Base-by-base conservation (phyloP, 306 rosid genomes). In the Senna siamea region DNA sequence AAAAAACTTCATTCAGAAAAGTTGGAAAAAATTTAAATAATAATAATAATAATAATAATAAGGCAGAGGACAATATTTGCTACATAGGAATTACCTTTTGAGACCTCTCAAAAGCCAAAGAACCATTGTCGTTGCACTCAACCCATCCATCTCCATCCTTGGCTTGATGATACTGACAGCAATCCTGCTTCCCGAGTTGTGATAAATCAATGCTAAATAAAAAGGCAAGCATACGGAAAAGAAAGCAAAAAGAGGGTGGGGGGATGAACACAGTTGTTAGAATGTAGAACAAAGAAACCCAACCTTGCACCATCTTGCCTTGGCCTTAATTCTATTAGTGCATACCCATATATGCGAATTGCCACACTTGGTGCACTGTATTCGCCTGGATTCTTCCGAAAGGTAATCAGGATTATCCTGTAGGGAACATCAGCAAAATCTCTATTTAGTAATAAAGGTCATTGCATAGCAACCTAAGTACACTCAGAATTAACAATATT, bases 71-170 rank as follows among this genome's bases (percentile, higher is more conserved):
- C 73, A 60, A 26, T 58, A 74, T 43, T 65, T 60, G 34, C 55
- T 2, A 28, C 15, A 17, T 34, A 57, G 61, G 9, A 60, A 59
- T 56, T 79, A 95, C 99, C 90, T 90, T 92, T 53, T 95, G 96
- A 73, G 96, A 87, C 77, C 82, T 80, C 77, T 88, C 90, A 81
- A 95, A 89, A 63, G 85, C 90, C 78, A 95, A 80, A 26, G 99
- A 85, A 50, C 99, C 99, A 81, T 82, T 92, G 83, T 88, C 86
- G n/a, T n/a, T n/a, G n/a, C n/a, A n/a, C 81, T 95, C 98, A n/a
- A 95, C 92, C 99, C 99, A 95, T 54, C 99, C 99, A 81, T 95
- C 99, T 76, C 99, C 99, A 76, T 95, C 99, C 83, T 90, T 92
- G 26, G 99, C 99, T 79, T 92, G 98, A 85, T 95, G 99, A 87